These are phyloP conservation scores for Globisporangium sylvaticum DNA, from an alignment of 352 stramenopile species.

Conservation along the genomic window DNA sequence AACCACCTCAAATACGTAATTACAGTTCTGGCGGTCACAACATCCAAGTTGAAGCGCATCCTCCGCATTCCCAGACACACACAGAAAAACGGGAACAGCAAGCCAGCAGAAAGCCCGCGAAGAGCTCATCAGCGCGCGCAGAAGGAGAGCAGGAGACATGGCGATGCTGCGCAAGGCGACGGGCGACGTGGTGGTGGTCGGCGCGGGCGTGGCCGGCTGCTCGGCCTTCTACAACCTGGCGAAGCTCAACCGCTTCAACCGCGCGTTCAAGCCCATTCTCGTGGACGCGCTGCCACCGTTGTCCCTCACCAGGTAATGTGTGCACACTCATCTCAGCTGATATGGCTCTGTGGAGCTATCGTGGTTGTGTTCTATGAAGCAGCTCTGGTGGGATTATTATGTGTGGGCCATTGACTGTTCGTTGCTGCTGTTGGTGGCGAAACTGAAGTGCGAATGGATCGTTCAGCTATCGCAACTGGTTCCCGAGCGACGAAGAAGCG, in stretches of 20 bases:
- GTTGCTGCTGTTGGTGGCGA: background rate
- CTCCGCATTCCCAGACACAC: background rate
- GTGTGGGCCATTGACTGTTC: background rate
- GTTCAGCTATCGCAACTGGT: conserved; percentile 85
- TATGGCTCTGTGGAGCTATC: background rate
- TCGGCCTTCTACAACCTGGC: conserved; percentile 77
- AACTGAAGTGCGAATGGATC: conserved; percentile 54
- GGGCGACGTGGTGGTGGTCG: conserved; percentile 69
- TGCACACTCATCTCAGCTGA: background rate
- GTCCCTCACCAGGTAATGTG: conserved; percentile 52
- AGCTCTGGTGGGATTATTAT: background rate
- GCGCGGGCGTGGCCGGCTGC: conserved; percentile 67
- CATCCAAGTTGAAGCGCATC: conserved; percentile 14
- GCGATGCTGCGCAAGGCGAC: conserved; percentile 43
- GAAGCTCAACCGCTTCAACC: conserved; percentile 57
- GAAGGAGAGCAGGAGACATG: background rate
- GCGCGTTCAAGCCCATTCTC: conserved; percentile 64
- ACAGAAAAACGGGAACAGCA: background rate
- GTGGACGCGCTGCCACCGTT: conserved; percentile 61
- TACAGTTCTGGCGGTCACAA: background rate
- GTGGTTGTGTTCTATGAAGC: background rate
- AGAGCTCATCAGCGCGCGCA: background rate
- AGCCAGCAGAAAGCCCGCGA: conserved; percentile 1
- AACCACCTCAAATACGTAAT: background rate
- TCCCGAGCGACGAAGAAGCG: conserved; percentile 61